A percentile compares a stretch with the other conserved stretches of the same genome.
These are phyloP conservation scores for Akanthomyces uredinophilus DNA, from an alignment of 2,329 filamentous ascomycete species.

Conservation along the genomic window DNA sequence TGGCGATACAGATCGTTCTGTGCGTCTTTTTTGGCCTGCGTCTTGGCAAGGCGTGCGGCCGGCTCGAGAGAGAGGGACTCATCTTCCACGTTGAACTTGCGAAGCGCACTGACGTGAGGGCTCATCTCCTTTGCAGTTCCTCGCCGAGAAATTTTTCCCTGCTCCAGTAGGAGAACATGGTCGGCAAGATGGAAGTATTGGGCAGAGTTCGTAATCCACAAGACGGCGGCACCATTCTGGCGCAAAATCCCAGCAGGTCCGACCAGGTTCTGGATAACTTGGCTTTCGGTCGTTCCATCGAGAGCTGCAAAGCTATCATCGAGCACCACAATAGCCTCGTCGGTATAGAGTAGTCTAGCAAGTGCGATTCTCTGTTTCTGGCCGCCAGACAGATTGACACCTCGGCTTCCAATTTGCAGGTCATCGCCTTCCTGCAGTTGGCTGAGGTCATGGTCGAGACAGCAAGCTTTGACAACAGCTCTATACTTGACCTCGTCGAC, in stretches of 20 bases:
- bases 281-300: conserved; percentile 18
- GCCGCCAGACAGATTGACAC: conserved; percentile 13
- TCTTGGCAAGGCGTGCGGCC: background rate
- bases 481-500: conserved; percentile 8
- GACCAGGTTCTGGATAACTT: conserved; percentile 16
- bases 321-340: conserved; percentile 14
- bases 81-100: conserved; percentile 2
- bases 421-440: background rate
- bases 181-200: conserved; percentile 36
- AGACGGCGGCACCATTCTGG: conserved; percentile 24
- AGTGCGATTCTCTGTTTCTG: conserved; percentile 15
- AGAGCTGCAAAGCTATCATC: conserved; percentile 20
- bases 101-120: background rate
- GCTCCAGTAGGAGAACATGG: conserved; percentile 35
- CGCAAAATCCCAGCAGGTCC: conserved; percentile 25
- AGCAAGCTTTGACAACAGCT: background rate
- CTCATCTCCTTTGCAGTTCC: conserved; percentile 25
- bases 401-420: conserved; percentile 5
- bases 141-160: conserved; percentile 32
- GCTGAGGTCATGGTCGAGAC: conserved; percentile 7
- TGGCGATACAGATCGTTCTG: conserved; percentile 4
- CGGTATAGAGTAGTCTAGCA: conserved; percentile 16
- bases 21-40: conserved; percentile 5
- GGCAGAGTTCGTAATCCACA: conserved; percentile 30
- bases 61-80: background rate